Base-by-base conservation (phyloP, 208 protist genomes). In the Phytomonas sp. region DNA sequence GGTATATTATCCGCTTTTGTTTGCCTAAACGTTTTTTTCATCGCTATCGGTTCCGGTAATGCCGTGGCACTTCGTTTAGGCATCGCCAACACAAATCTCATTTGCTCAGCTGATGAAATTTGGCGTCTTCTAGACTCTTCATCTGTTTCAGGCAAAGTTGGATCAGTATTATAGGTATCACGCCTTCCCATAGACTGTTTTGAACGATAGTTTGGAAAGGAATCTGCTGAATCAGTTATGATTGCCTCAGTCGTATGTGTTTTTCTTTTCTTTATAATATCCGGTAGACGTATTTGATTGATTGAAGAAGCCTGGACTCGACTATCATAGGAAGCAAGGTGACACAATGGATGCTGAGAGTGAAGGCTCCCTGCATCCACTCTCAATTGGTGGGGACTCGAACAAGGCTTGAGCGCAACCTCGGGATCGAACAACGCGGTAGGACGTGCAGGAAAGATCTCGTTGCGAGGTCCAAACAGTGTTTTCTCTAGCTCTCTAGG, bases 381-480 rank as follows among this genome's bases (percentile, higher is more conserved):
- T 19, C 40, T 19, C 14, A 16, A 49, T 49, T 49, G 40, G 14
- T 49, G 14, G 40, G 6, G 1, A 49, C 19, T 19, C 12, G 40
- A 49, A 12, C 12, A 49, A 49, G 40, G 14, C 40, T 49, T 49
- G 3, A 68, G 63, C 12, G n/a, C 68, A 23, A 32, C 34, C 31
- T 70, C 66, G 40, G 73, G 64, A 2, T 59, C 34, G 4, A 68
- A 73, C n/a, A 71, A 74, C 34, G 80, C 76, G 30, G 63, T 71
- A 23, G 80, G 75, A 12, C 78, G 74, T 32, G 80, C 79, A 14
- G 82, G 86, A 26, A 81, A 86, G 32, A 84, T 71, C 40, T 88
- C 86, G 70, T 76, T 75, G 74, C 80, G 72, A 6, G 63, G 71
- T 64, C 84, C 82, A 64, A 91, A 91, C 26, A 91, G 67, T 16